Evolutionary conservation across 306 rosid genomes (phyloP).

Genomic region (Astragalus glycyphyllos): DNA sequence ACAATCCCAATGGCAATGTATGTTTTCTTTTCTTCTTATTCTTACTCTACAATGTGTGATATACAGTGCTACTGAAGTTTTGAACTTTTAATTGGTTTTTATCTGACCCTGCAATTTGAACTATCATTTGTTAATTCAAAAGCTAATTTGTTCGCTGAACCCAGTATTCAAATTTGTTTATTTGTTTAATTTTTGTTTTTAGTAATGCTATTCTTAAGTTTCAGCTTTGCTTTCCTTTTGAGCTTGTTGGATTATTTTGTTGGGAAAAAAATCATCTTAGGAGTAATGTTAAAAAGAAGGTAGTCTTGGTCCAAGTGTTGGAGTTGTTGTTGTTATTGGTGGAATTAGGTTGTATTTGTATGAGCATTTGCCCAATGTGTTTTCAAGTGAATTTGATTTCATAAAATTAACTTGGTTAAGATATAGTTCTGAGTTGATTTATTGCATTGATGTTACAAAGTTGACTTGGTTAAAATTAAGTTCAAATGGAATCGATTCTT

Average conservation of each 20-base stretch:
- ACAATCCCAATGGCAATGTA: slow-evolving; percentile 74
- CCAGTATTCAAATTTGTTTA: background rate
- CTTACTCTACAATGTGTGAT: background rate
- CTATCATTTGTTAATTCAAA: slow-evolving; percentile 22
- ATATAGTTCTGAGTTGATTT: too few species aligned
- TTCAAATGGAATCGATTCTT: background rate
- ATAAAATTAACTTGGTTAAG: background rate
- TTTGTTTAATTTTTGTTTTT: slow-evolving; percentile 2
- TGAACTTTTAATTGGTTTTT: slow-evolving; percentile 19
- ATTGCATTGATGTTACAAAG: background rate
- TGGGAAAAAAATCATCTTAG: background rate
- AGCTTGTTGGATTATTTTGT: background rate
- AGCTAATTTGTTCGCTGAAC: background rate
- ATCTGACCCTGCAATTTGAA: slow-evolving; percentile 16
- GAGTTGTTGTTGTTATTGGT: background rate
- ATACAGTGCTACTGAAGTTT: background rate
- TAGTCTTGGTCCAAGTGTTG: slow-evolving; percentile 3
- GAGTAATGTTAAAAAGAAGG: slow-evolving; percentile 3
- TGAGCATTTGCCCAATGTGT: background rate
- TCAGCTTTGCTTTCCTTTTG: background rate
- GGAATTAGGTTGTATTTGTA: background rate
- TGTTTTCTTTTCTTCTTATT: slow-evolving; percentile 38
- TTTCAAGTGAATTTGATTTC: background rate
- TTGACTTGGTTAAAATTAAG: background rate
- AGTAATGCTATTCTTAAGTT: background rate